Conservation (phyloP, 2,329 filamentous ascomycete species). For the Aotearoamyces nothofagi region DNA sequence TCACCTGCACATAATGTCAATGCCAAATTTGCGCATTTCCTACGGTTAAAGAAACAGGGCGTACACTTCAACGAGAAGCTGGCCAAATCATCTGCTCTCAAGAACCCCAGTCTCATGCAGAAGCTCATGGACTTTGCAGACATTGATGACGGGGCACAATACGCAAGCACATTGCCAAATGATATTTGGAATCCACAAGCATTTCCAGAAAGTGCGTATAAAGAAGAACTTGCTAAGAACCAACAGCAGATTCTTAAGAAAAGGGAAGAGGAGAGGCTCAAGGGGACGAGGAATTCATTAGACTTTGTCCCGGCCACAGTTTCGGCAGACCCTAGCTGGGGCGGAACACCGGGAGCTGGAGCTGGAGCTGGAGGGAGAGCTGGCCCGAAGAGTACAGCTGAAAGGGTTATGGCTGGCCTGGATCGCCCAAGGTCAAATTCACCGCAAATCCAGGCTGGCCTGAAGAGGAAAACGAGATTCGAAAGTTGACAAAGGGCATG, state of each 20-base stretch:
- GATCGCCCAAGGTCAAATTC: slow-evolving; percentile 17
- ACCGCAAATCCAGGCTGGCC: slow-evolving; percentile 14
- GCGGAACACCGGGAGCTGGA: slow-evolving; percentile 9
- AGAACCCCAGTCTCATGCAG: slow-evolving; percentile 57
- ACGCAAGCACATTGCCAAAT: slow-evolving; percentile 42
- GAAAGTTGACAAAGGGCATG: no score
- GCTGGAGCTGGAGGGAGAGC: slow-evolving; percentile 5
- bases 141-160: slow-evolving; percentile 40
- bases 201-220: slow-evolving; percentile 39
- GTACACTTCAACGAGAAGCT: slow-evolving; percentile 68
- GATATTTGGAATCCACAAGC: slow-evolving; percentile 41
- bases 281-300: slow-evolving; percentile 15
- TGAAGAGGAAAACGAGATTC: slow-evolving; percentile 19
- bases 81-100: slow-evolving; percentile 47
- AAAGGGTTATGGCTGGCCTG: slow-evolving; percentile 20
- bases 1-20: slow-evolving; percentile 37
- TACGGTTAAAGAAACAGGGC: slow-evolving; percentile 61
- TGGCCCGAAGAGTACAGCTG: slow-evolving; percentile 17
- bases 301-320: slow-evolving; percentile 18
- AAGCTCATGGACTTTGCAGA: slow-evolving; percentile 59
- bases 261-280: slow-evolving; percentile 16
- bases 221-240: slow-evolving; percentile 31
- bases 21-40: slow-evolving; percentile 58
- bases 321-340: slow-evolving; percentile 11
- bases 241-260: slow-evolving; percentile 22